Conservation (phyloP, 2,329 filamentous ascomycete species). For the Hypoxylon sp. region DNA sequence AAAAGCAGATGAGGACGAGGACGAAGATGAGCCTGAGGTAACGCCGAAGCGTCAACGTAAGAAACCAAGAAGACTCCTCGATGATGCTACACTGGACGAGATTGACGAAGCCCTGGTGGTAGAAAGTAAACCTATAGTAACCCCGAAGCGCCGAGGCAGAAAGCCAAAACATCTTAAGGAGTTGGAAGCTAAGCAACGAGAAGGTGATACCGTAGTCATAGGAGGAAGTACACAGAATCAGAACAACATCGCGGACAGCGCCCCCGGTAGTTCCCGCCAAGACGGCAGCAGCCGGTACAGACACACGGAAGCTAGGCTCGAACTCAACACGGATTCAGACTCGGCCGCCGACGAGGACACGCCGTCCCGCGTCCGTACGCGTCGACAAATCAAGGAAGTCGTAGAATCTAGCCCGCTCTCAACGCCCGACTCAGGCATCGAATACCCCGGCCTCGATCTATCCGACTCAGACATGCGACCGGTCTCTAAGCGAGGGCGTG, state of each 20-base stretch:
- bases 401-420: slow-evolving; percentile 53
- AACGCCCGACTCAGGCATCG: slow-evolving; percentile 44
- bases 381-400: slow-evolving; percentile 41
- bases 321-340: slow-evolving; percentile 46
- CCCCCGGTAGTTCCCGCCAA: slow-evolving; percentile 29
- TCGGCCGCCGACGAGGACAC: slow-evolving; percentile 42
- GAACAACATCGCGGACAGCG: slow-evolving; percentile 7
- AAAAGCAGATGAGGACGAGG: slow-evolving; percentile 25
- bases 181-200: slow-evolving; percentile 4
- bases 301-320: slow-evolving; percentile 51
- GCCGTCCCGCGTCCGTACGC: slow-evolving; percentile 44
- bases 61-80: slow-evolving; percentile 40
- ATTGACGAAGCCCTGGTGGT: slow-evolving; percentile 38
- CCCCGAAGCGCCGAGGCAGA: slow-evolving; percentile 49
- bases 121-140: slow-evolving; percentile 34
- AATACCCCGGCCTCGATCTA: slow-evolving; percentile 31
- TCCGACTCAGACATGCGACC: slow-evolving; percentile 47
- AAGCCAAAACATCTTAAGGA: slow-evolving; percentile 47
- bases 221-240: slow-evolving; percentile 28
- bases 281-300: slow-evolving; percentile 45
- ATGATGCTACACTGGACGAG: slow-evolving; percentile 40
- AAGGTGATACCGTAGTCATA: slow-evolving; percentile 34
- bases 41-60: slow-evolving; percentile 47
- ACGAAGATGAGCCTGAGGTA: slow-evolving; percentile 40
- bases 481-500: slow-evolving; percentile 30